These are phyloP conservation scores for Moesziomyces globuligerus DNA, from an alignment of 1,284 basidiomycete species.

Conservation along the genomic window DNA sequence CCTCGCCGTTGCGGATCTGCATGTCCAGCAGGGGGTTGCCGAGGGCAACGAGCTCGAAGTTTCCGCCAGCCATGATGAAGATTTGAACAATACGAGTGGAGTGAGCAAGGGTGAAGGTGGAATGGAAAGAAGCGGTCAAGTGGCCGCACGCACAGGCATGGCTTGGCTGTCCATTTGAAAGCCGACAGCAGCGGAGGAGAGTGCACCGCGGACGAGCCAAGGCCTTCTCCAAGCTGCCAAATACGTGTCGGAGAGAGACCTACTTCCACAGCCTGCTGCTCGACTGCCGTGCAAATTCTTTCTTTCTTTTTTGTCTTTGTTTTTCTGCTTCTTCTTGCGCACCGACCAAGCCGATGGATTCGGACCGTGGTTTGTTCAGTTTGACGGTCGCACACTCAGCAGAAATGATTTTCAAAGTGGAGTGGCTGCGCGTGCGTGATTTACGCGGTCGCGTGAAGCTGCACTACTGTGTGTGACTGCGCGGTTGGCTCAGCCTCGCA, in stretches of 20 bases:
- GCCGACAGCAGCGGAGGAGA: too few relatives aligned
- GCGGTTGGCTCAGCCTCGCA: not conserved
- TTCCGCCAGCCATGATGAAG: constrained; percentile 46
- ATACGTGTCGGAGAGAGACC: too few relatives aligned
- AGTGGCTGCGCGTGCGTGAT: too few relatives aligned
- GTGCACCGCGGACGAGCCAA: not conserved
- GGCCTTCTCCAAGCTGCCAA: too few relatives aligned
- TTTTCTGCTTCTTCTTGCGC: not conserved
- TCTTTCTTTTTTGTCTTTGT: not conserved
- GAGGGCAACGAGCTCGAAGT: constrained; percentile 64
- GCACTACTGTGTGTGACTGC: not conserved
- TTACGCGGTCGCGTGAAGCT: constrained; percentile 23
- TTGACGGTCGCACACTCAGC: too few relatives aligned
- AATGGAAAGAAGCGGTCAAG: not conserved
- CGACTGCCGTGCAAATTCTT: constrained; percentile 2
- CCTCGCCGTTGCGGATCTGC: constrained; percentile 75
- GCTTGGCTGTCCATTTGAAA: too few relatives aligned
- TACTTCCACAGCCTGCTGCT: too few relatives aligned
- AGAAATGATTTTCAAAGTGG: too few relatives aligned
- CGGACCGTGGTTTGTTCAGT: too few relatives aligned
- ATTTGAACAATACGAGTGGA: not conserved
- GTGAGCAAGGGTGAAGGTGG: constrained; percentile 3
- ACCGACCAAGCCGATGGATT: too few relatives aligned
- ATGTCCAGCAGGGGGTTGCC: constrained; percentile 69
- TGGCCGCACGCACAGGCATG: constrained; percentile 2